Percentiles rank a stretch among this genome's conserved stretches.
Conservation (phyloP, 768 basidiomycete genomes). For the Austroboletus festivus region DNA sequence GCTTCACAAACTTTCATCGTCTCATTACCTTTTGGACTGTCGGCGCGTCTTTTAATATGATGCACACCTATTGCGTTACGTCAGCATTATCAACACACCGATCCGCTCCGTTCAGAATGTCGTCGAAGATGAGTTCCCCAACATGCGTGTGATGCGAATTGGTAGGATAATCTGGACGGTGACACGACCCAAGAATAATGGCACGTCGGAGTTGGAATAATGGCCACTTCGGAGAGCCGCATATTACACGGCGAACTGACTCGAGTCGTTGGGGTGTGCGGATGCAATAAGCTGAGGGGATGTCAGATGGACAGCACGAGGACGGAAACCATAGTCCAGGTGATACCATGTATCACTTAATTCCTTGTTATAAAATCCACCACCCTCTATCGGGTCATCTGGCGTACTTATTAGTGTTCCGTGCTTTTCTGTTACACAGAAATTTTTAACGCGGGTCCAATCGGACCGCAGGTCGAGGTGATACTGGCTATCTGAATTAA, state of each 20-base stretch:
- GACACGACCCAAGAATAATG: slow-evolving; percentile 25
- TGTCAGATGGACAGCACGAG: neutral
- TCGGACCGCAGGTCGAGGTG: no score
- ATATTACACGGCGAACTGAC: slow-evolving; percentile 57
- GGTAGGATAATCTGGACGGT: slow-evolving; percentile 58
- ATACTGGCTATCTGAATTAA: no score
- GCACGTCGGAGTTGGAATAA: slow-evolving; percentile 37
- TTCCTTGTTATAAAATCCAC: no score
- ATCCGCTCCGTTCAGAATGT: slow-evolving; percentile 39
- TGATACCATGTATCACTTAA: no score
- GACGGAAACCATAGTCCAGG: no score
- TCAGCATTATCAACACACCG: slow-evolving; percentile 52
- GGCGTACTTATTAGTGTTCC: no score
- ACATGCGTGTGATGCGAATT: slow-evolving; percentile 48
- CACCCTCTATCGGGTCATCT: no score
- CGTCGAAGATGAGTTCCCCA: slow-evolving; percentile 60
- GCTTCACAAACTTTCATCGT: slow-evolving; percentile 58
- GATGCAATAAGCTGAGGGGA: slow-evolving; percentile 44
- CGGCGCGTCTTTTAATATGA: no score
- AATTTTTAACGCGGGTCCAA: no score
- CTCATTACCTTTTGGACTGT: slow-evolving; percentile 46
- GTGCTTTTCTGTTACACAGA: no score
- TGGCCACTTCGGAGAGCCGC: slow-evolving; percentile 54
- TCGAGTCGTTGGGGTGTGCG: slow-evolving; percentile 63
- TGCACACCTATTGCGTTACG: slow-evolving; percentile 55